Evolutionary conservation across 2,329 filamentous ascomycete genomes (phyloP), one percentile per base, ranked within the genome.

Genomic region (Oidium heveae): DNA sequence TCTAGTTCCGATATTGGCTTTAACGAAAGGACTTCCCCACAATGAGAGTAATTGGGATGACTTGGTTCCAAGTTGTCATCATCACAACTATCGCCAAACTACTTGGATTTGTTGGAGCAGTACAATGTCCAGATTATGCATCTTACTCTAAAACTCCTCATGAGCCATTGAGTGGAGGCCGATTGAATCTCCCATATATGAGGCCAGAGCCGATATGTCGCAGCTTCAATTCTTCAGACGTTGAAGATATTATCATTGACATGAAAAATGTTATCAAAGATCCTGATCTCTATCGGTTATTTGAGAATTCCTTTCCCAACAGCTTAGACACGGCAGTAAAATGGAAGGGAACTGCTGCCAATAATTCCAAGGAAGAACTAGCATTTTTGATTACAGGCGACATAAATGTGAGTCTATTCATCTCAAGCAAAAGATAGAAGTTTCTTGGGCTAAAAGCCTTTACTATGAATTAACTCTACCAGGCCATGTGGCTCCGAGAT

Each of bases 401-500:
- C 59, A 77, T 60, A 16, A 58, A 60, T 55, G 58, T 56, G 43
- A 47, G 44, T 28, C 50, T 13, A n/a, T 55, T 32, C 46, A 8
- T 34, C 22, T 47, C 39, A 13, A 36, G 76, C 56, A 77, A 79
- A 13, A 28, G 24, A 3, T 28, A 28, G 24, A 28, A 28, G 6
- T 28, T 28, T 28, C 6, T 28, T 28, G 24, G 24, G 6, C 24
- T 6, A 3, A 28, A 28, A 28, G 6, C 24, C 6, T 28, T 6
- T 28, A 28, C 3, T 28, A 3, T 28, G 24, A 28, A 28, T 28
- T 28, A 28, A 28, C 24, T 28, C 24, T 28, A 13, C 65, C 81
- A 93, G 60, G 88, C 89, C 0, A 87, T 94, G 69, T 94, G 87
- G 87, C 71, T 94, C 56, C 79, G 87, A 47, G 86, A 94, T 66